Base-by-base conservation (phyloP, 495 filamentous ascomycete genomes). In the Lineolata rhizophorae region DNA sequence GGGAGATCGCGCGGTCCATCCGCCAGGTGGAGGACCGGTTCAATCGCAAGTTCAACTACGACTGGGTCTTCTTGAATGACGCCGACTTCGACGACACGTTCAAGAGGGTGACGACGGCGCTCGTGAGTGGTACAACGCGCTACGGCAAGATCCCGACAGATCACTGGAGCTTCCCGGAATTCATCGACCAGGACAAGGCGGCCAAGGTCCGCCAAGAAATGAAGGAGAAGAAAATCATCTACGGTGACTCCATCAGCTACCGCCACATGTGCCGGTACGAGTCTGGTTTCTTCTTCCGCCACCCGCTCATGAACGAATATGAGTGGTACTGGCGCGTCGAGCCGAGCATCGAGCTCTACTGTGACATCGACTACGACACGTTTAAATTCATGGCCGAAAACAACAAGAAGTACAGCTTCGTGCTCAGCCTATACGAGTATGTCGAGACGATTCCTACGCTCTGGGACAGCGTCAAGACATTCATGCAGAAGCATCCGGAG, bases 61-160 rank as follows among this genome's bases (percentile, higher is more conserved):
- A 95, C 48, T 97, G 87, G 87, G 90, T 97, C 18, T 97, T 97
- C 59, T 53, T 97, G 40, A 97, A 97, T 52, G 87, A 97, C 49
- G 66, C 81, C 48, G 76, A 80, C 1, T 97, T 97, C 44, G 77
- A 92, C 43, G 73, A 78, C 1, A 66, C 68, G 8, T 97, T 97
- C 59, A 95, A 80, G 55, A 83, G 77, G 46, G 65, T 97, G 35
- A 97, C 87, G 11, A 71, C 69, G 8, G 67, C 79, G 3, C 62
- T 97, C 20, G 73, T 82, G n/a, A 93, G 83, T 11, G 87, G 87
- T 17, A 84, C 64, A 35, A 79, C 87, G 12, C 65, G 77, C 50
- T 97, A 93, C 52, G 90, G 83, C 41, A 55, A 70, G 43, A 57
- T 65, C 20, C 56, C 52, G 11, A 44, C 32, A 18, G 54, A 61